Percentiles rank a stretch among this genome's conserved stretches.
These are phyloP conservation scores for Balakata baccata DNA, from an alignment of 345 rosid species.

Conservation along the genomic window DNA sequence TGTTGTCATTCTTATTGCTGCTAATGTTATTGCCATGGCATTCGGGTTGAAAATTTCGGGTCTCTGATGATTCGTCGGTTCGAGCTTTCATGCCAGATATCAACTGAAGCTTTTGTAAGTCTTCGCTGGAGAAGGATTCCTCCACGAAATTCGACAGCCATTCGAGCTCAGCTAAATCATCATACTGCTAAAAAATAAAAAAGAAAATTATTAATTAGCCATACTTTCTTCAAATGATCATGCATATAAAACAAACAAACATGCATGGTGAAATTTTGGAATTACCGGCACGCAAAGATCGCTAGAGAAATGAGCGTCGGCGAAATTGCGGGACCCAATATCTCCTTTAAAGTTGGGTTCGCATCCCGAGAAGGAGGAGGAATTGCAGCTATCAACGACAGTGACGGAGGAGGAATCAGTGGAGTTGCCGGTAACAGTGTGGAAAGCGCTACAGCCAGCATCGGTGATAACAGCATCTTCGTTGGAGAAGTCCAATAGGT, in stretches of 20 bases:
- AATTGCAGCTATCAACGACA: slow-evolving; percentile 60
- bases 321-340: slow-evolving; percentile 32
- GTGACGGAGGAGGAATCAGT: slow-evolving; percentile 55
- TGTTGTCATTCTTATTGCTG: not conserved
- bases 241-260: not conserved
- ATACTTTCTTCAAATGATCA: too few relatives aligned
- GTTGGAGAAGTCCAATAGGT: slow-evolving; percentile 80
- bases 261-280: not conserved
- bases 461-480: slow-evolving; percentile 53
- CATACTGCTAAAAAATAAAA: slow-evolving; percentile 47
- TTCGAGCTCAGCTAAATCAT: slow-evolving; percentile 93
- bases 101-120: slow-evolving; percentile 70
- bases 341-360: slow-evolving; percentile 39
- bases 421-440: slow-evolving; percentile 36
- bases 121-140: slow-evolving; percentile 93
- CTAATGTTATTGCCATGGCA: slow-evolving; percentile 1
- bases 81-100: slow-evolving; percentile 68
- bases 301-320: slow-evolving; percentile 50
- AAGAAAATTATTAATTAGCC: too few relatives aligned
- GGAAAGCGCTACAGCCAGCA: slow-evolving; percentile 15
- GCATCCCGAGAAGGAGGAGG: slow-evolving; percentile 43
- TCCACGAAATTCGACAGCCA: slow-evolving; percentile 95
- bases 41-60: slow-evolving; percentile 32
- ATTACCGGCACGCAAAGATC: slow-evolving; percentile 92
- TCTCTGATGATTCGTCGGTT: slow-evolving; percentile 45